A percentile compares a stretch with the other conserved stretches of the same genome.
Evolutionary conservation across 805 yeast species (phyloP).

Genomic region (Lachancea thermotolerans): DNA sequence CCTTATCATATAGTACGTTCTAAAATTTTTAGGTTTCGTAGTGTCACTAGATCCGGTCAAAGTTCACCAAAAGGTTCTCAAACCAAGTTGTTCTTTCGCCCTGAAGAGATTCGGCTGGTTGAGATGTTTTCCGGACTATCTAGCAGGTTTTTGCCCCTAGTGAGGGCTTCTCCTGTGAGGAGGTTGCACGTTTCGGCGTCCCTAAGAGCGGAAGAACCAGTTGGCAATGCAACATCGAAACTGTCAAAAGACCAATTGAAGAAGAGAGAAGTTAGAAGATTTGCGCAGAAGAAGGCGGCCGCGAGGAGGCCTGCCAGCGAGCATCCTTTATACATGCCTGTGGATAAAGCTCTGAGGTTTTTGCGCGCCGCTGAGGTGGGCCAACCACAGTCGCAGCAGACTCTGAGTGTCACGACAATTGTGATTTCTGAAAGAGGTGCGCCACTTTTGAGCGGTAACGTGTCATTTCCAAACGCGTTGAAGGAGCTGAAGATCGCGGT

Average conservation of each 20-base stretch:
- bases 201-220: slow-evolving; percentile 14
- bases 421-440: slow-evolving; percentile 73
- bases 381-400: slow-evolving; percentile 60
- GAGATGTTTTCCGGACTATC: slow-evolving; percentile 2
- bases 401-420: slow-evolving; percentile 57
- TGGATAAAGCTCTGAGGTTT: slow-evolving; percentile 67
- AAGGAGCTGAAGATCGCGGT: slow-evolving; percentile 60
- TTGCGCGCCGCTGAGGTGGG: slow-evolving; percentile 91
- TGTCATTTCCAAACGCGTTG: slow-evolving; percentile 66
- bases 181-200: slow-evolving; percentile 11
- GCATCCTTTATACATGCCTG: slow-evolving; percentile 61
- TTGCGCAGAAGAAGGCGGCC: slow-evolving; percentile 32
- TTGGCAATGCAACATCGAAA: slow-evolving; percentile 12
- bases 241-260: slow-evolving; percentile 27
- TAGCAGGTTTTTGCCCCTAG: background rate
- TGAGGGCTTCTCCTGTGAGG: slow-evolving; percentile 2
- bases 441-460: slow-evolving; percentile 63
- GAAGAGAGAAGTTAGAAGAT: slow-evolving; percentile 34
- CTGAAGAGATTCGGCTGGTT: no score
- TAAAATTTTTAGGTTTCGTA: background rate
- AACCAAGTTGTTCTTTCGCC: no score
- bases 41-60: no score
- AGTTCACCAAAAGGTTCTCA: no score
- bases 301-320: slow-evolving; percentile 41
- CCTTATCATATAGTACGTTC: background rate